Percentiles rank a stretch among this genome's conserved stretches.
phyloP scores from a whole-genome alignment of 345 rosid species.

The Hibiscus mutabilis region DNA sequence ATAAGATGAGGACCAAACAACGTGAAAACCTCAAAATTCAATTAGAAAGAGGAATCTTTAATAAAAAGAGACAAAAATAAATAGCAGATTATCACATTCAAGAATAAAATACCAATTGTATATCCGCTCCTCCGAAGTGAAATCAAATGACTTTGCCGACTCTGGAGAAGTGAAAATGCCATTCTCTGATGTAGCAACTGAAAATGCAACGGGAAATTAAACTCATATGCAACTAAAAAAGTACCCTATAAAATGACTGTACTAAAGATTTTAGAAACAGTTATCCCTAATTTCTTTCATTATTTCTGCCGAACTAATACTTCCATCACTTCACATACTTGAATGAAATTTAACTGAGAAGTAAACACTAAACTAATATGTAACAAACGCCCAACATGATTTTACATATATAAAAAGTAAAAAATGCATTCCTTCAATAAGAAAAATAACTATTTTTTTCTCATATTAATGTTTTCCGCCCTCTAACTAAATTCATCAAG shows the following conservation, averaged over 20 bases:
- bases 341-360: neutral
- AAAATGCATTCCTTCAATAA: neutral
- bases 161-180: slow-evolving; percentile 67
- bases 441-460: neutral
- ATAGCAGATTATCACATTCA: neutral
- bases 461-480: too few species aligned
- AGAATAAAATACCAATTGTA: slow-evolving; percentile 62
- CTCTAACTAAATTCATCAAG: neutral
- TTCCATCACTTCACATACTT: neutral
- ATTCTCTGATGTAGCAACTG: slow-evolving; percentile 56
- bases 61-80: neutral
- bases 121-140: slow-evolving; percentile 78
- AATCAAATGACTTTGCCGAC: slow-evolving; percentile 77
- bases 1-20: neutral
- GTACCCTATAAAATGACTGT: neutral
- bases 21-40: neutral
- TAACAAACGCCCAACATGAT: neutral
- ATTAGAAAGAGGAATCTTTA: neutral
- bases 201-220: slow-evolving; percentile 13
- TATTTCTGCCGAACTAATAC: neutral
- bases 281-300: neutral
- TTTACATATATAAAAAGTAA: neutral
- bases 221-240: neutral
- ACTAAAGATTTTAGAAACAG: neutral
- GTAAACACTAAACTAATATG: neutral